Evolutionary conservation across 1,284 basidiomycete species (phyloP).

Genomic region (Schizophyllum amplum): DNA sequence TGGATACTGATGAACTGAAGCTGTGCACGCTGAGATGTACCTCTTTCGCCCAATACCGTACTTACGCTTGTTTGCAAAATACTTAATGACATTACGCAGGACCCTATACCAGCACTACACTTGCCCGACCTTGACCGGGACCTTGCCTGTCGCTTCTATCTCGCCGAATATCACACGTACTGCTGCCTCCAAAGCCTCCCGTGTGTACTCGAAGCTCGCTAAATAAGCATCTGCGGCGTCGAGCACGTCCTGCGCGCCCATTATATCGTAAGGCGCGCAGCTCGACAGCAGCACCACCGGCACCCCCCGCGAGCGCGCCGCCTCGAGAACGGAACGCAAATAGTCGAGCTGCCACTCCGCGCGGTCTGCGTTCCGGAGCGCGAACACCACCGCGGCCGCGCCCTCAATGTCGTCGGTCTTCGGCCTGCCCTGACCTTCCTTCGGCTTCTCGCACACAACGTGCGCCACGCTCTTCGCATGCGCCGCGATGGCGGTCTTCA

Average conservation of each 20-base stretch:
- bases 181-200: constrained; percentile 37
- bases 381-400: constrained; percentile 38
- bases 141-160: constrained; percentile 21
- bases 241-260: constrained; percentile 18
- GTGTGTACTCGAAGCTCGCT: constrained; percentile 52
- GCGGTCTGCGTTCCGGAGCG: constrained; percentile 48
- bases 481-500: constrained; percentile 31
- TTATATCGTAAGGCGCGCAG: constrained; percentile 54
- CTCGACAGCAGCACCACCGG: constrained; percentile 44
- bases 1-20: no score
- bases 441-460: constrained; percentile 32
- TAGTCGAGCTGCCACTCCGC: constrained; percentile 45
- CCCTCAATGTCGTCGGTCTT: constrained; percentile 10
- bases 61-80: no score
- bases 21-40: no score
- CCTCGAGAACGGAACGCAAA: constrained; percentile 25
- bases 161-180: constrained; percentile 38
- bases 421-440: not conserved
- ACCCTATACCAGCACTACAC: not conserved
- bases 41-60: no score
- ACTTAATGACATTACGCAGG: no score
- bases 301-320: constrained; percentile 9
- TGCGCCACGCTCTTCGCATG: constrained; percentile 30
- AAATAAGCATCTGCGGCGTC: constrained; percentile 24
- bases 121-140: constrained; percentile 27